Evolutionary conservation across 495 filamentous ascomycete genomes (phyloP).

Genomic region (Penicillium macrosclerotiorum): DNA sequence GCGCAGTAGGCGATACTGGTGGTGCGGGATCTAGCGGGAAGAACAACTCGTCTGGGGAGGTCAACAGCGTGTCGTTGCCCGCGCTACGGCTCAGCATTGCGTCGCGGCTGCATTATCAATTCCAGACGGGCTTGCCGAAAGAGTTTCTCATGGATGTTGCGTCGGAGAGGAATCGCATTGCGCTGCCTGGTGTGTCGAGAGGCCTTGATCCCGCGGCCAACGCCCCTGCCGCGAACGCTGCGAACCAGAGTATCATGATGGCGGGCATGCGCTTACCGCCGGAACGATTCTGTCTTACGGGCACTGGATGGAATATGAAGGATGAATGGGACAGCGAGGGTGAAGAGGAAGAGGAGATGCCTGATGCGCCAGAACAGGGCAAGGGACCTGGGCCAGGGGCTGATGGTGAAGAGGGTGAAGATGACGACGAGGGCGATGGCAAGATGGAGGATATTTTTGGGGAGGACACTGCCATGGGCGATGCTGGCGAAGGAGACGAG

Average conservation of each 20-base stretch:
- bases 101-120: conserved; percentile 62
- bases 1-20: conserved; percentile 23
- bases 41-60: conserved; percentile 25
- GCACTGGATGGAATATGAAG: conserved; percentile 76
- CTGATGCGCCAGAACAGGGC: conserved; percentile 24
- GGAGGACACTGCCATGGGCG: conserved; percentile 47
- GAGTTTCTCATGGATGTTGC: conserved; percentile 86
- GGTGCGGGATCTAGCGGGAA: conserved; percentile 21
- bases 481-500: conserved; percentile 38
- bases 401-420: conserved; percentile 28
- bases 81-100: conserved; percentile 64
- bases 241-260: conserved; percentile 40
- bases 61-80: conserved; percentile 51
- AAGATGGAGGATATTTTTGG: conserved; percentile 62
- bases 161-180: conserved; percentile 75
- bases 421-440: conserved; percentile 53
- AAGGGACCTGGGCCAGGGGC: conserved; percentile 24
- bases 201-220: conserved; percentile 52
- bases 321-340: conserved; percentile 72
- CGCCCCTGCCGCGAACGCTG: conserved; percentile 7
- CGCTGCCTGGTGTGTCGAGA: conserved; percentile 70
- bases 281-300: conserved; percentile 89
- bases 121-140: conserved; percentile 66
- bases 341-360: conserved; percentile 50
- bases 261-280: conserved; percentile 80